These are phyloP conservation scores for Dissophora ornata DNA, from an alignment of 192 early-diverging fungal species.

Conservation along the genomic window DNA sequence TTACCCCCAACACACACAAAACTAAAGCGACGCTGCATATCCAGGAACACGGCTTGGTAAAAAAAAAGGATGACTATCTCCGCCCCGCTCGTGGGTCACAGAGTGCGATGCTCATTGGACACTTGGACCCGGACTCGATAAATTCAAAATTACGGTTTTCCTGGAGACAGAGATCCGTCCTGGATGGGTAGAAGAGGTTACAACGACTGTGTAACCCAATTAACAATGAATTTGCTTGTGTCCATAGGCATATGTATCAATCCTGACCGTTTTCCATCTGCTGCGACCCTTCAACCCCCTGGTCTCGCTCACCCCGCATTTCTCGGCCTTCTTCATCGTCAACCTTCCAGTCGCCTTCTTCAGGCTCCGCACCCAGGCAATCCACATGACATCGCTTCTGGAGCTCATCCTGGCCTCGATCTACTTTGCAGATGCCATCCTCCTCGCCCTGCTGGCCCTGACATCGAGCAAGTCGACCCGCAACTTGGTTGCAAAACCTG, in stretches of 20 bases:
- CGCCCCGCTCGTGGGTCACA: no score
- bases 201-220: no score
- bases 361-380: constrained; percentile 42
- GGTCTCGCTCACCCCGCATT: constrained; percentile 46
- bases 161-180: no score
- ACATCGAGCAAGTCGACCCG: constrained; percentile 33
- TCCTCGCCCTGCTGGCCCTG: constrained; percentile 31
- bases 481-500: constrained; percentile 35
- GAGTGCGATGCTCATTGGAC: no score
- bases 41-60: no score
- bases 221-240: no score
- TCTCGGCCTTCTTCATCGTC: constrained; percentile 46
- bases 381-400: constrained; percentile 30
- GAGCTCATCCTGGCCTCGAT: constrained; percentile 40
- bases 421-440: constrained; percentile 39
- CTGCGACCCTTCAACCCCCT: constrained; percentile 48
- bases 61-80: no score
- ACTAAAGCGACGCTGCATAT: no score
- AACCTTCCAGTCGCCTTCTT: constrained; percentile 46
- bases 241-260: constrained; percentile 33
- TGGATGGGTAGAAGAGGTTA: no score
- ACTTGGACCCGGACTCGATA: no score
- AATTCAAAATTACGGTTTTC: no score
- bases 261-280: constrained; percentile 35
- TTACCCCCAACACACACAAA: no score